Percentiles rank a stretch among this genome's conserved stretches.
These are phyloP conservation scores for Penicillium sp. DNA, from an alignment of 2,329 filamentous ascomycete species.

Conservation along the genomic window DNA sequence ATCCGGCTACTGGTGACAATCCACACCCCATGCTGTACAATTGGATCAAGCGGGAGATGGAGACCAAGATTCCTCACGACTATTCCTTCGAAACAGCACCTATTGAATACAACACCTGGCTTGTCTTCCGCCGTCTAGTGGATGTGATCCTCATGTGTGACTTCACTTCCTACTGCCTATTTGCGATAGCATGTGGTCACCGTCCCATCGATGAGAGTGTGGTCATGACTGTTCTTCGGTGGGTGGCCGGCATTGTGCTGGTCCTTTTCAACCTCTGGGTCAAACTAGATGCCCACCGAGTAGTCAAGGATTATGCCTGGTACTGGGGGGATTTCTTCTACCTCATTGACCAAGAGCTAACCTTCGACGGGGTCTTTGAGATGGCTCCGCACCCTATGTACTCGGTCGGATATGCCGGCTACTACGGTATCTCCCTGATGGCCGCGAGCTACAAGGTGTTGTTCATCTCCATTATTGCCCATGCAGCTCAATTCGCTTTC, in stretches of 20 bases:
- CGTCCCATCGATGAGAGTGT: conserved; percentile 71
- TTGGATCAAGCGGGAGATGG: conserved; percentile 83
- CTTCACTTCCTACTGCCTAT: conserved; percentile 94
- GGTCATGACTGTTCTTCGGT: conserved; percentile 70
- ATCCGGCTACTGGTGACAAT: conserved; percentile 77
- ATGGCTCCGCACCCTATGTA: conserved; percentile 99
- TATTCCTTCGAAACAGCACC: conserved; percentile 92
- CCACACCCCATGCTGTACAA: conserved; percentile 79
- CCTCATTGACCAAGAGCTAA: conserved; percentile 94
- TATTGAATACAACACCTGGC: conserved; percentile 98
- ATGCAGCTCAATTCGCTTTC: conserved; percentile 92
- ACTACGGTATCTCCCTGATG: conserved; percentile 98
- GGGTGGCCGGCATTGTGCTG: conserved; percentile 73
- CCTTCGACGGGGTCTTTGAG: conserved; percentile 98
- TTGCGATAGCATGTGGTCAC: conserved; percentile 83
- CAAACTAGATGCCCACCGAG: conserved; percentile 93
- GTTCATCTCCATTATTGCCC: conserved; percentile 93
- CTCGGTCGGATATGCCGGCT: conserved; percentile 95
- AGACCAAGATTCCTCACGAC: conserved; percentile 90
- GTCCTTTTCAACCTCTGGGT: conserved; percentile 98
- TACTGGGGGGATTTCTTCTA: conserved; percentile 99
- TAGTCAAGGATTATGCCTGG: conserved; percentile 99
- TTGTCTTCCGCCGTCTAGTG: conserved; percentile 91
- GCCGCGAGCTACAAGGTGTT: conserved; percentile 96
- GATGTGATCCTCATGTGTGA: conserved; percentile 99